Conservation (phyloP, 2,329 filamentous ascomycete genomes). For the Phoma sp. region DNA sequence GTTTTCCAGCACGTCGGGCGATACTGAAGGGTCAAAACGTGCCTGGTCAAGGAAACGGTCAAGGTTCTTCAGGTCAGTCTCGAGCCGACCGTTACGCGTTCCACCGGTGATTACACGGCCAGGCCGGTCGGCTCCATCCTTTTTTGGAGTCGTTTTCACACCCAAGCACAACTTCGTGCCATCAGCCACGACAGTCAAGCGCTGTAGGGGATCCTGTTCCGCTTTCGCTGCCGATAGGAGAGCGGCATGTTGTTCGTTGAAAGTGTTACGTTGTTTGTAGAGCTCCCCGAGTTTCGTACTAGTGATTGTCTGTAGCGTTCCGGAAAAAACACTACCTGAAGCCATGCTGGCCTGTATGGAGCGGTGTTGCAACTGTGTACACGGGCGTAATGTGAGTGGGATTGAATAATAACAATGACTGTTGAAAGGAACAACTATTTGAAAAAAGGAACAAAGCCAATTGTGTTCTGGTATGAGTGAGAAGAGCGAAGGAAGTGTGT, state of each 20-base stretch:
- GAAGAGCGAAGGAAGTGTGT: neutral
- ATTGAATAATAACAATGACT: neutral
- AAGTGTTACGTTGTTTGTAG: constrained; percentile 42
- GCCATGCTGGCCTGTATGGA: constrained; percentile 21
- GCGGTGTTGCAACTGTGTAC: neutral
- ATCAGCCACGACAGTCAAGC: constrained; percentile 34
- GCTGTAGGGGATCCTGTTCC: constrained; percentile 32
- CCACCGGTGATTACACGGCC: constrained; percentile 30
- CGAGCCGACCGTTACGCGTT: constrained; percentile 30
- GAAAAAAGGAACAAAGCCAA: neutral
- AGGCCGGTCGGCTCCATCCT: constrained; percentile 13
- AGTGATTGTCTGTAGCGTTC: constrained; percentile 47
- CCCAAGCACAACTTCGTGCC: constrained; percentile 41
- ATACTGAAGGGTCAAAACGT: constrained; percentile 47
- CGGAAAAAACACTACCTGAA: constrained; percentile 44
- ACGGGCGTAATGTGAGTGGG: neutral
- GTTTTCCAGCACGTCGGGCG: constrained; percentile 38
- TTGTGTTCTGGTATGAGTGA: neutral
- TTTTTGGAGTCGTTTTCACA: constrained; percentile 25
- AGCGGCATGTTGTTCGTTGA: constrained; percentile 38
- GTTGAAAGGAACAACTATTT: neutral
- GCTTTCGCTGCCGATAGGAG: constrained; percentile 22
- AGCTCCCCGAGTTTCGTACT: constrained; percentile 48
- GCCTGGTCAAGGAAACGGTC: constrained; percentile 48
- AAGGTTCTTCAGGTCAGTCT: constrained; percentile 42